A percentile compares a stretch with the other conserved stretches of the same genome.
These are phyloP conservation scores for Suhomyces yuchorum DNA, from an alignment of 1,139 yeast species.

Conservation along the genomic window DNA sequence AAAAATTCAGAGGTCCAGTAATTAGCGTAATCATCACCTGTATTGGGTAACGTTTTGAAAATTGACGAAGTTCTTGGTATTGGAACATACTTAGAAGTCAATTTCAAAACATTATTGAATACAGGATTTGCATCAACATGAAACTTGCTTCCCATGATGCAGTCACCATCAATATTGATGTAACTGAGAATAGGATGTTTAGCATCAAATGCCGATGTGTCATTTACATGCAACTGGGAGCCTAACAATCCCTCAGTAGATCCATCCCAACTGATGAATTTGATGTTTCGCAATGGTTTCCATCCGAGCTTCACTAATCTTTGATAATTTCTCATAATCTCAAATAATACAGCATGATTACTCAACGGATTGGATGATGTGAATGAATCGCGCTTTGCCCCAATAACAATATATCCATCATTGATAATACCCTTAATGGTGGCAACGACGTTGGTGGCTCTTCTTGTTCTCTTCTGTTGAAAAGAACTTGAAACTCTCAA, in stretches of 20 bases:
- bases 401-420: conserved; percentile 47
- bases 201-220: conserved; percentile 22
- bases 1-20: conserved; percentile 6
- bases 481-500: conserved; percentile 27
- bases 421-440: conserved; percentile 41
- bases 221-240: conserved; percentile 29
- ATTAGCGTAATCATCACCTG: conserved; percentile 3
- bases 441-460: conserved; percentile 39
- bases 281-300: conserved; percentile 47
- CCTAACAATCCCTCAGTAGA: conserved; percentile 40
- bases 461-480: conserved; percentile 15
- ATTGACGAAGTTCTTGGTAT: conserved; percentile 30
- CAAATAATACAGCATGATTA: conserved; percentile 45
- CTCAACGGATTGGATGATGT: conserved; percentile 43
- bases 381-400: conserved; percentile 45
- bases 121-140: conserved; percentile 42
- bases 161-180: conserved; percentile 45
- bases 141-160: conserved; percentile 42
- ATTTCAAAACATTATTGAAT: conserved; percentile 35
- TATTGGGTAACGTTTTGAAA: conserved; percentile 15
- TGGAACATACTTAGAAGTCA: conserved; percentile 38
- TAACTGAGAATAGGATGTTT: conserved; percentile 37
- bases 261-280: conserved; percentile 50
- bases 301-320: conserved; percentile 40
- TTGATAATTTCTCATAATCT: conserved; percentile 43